Percentiles rank a stretch among this genome's conserved stretches.
phyloP scores from a whole-genome alignment of 495 filamentous ascomycete species.

The Tuber borchii region DNA sequence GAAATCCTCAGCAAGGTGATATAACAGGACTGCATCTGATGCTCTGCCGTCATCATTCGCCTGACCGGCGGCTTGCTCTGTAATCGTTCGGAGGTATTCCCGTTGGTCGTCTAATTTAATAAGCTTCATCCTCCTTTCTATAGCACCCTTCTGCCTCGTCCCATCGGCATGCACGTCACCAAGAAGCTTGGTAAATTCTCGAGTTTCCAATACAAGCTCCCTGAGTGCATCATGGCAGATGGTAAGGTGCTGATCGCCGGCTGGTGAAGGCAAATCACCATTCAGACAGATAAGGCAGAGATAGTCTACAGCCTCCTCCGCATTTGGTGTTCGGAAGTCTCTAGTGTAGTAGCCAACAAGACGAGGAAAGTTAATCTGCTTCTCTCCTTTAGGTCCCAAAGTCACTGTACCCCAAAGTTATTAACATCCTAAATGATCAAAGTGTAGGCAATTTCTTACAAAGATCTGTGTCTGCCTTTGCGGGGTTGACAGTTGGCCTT shows the following conservation, averaged over 20 bases:
- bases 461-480: conserved; percentile 29
- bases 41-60: conserved; percentile 90
- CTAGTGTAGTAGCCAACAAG: conserved; percentile 92
- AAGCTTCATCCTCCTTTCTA: conserved; percentile 80
- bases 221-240: conserved; percentile 89
- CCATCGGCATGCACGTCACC: conserved; percentile 84
- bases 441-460: background rate
- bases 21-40: conserved; percentile 87
- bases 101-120: conserved; percentile 71
- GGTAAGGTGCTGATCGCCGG: conserved; percentile 67
- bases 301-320: conserved; percentile 85
- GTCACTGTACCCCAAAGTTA: conserved; percentile 47
- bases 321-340: conserved; percentile 83
- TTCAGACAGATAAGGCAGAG: conserved; percentile 89
- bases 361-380: conserved; percentile 88
- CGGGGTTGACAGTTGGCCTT: conserved; percentile 45
- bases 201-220: conserved; percentile 89
- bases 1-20: conserved; percentile 90
- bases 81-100: conserved; percentile 80
- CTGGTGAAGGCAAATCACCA: conserved; percentile 65
- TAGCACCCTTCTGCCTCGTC: conserved; percentile 69
- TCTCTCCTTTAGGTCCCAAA: conserved; percentile 58
- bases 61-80: conserved; percentile 76
- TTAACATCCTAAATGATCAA: conserved; percentile 2
- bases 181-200: conserved; percentile 87